Evolutionary conservation across 2,329 filamentous ascomycete genomes (phyloP), one percentile per base, ranked within the genome.

Genomic region (Mollisia scopiformis): DNA sequence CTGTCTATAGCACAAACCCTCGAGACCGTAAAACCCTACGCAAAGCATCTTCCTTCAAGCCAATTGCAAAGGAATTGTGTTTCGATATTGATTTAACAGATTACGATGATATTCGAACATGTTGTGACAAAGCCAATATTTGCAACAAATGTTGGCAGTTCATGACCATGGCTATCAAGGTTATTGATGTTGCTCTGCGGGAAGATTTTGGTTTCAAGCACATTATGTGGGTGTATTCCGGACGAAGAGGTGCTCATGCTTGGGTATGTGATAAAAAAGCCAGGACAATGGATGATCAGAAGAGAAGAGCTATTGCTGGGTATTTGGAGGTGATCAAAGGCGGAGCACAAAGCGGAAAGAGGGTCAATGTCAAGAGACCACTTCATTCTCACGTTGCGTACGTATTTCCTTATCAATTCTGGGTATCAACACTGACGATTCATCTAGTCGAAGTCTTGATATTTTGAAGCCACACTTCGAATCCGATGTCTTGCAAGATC

Each of bases 21-120:
- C 89, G 93, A 69, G 95, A 99, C 71, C 88, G 94, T 71, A 99
- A 98, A 78, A 89, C 89, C 0, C 77, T 98, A 33, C 87, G 89
- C 56, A 94, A 93, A 75, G 85, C 88, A 35, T 86, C 87, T 51
- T 87, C 91, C 8, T 97, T 99, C 79, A 90, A 89, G 65, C 94
- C 95, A 0, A 76, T 97, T 31, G 85, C 91, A 58, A 99, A 99
- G 75, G 95, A 99, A 75, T 80, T 99, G 39, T 97, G 97, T 70
- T 98, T 99, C 76, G 95, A 99, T 89, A 98, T 99, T 71, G 95
- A 99, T 84, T 85, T 99, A 85, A 98, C 95, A 57, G 95, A 98
- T 78, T 99, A 99, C 77, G 95, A 99, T 74, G 92, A 96, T 67
- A 91, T 99, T 66, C 88, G 95, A 68, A 97, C 93, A 28, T 99